Conservation (phyloP, 768 basidiomycete genomes). For the Tylopilus sp. region DNA sequence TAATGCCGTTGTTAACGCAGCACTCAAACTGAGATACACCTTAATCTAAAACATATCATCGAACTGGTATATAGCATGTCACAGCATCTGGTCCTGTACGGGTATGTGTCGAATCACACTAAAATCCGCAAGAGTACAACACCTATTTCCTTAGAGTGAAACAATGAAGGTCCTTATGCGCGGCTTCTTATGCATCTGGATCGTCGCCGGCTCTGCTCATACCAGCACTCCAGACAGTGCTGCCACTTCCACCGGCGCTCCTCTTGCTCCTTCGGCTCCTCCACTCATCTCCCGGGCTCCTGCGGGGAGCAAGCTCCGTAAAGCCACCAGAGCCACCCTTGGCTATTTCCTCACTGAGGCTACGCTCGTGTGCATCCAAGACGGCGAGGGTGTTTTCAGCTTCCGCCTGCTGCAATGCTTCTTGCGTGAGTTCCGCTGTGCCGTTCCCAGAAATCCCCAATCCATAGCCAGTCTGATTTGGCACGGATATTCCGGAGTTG, state of each 20-base stretch:
- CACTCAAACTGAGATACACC: background rate
- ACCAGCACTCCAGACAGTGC: slow-evolving; percentile 87
- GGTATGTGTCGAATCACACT: slow-evolving; percentile 18
- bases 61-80: slow-evolving; percentile 18
- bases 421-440: slow-evolving; percentile 56
- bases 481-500: slow-evolving; percentile 40
- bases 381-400: slow-evolving; percentile 72
- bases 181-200: slow-evolving; percentile 29
- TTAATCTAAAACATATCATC: slow-evolving; percentile 16
- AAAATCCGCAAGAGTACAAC: slow-evolving; percentile 15
- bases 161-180: background rate
- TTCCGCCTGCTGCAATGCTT: slow-evolving; percentile 75
- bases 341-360: slow-evolving; percentile 68
- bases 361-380: slow-evolving; percentile 77
- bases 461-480: slow-evolving; percentile 33
- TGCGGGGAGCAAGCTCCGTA: slow-evolving; percentile 65
- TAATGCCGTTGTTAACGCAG: background rate
- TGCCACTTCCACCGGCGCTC: slow-evolving; percentile 63
- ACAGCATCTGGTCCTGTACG: slow-evolving; percentile 21
- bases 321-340: slow-evolving; percentile 72
- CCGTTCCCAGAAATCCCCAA: slow-evolving; percentile 28
- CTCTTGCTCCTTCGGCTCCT: slow-evolving; percentile 47
- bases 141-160: slow-evolving; percentile 5
- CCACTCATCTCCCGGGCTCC: slow-evolving; percentile 45
- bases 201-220: slow-evolving; percentile 62